Evolutionary conservation across 202 grass and related monocot genomes (phyloP).

Genomic region (Eragrostis tef): DNA sequence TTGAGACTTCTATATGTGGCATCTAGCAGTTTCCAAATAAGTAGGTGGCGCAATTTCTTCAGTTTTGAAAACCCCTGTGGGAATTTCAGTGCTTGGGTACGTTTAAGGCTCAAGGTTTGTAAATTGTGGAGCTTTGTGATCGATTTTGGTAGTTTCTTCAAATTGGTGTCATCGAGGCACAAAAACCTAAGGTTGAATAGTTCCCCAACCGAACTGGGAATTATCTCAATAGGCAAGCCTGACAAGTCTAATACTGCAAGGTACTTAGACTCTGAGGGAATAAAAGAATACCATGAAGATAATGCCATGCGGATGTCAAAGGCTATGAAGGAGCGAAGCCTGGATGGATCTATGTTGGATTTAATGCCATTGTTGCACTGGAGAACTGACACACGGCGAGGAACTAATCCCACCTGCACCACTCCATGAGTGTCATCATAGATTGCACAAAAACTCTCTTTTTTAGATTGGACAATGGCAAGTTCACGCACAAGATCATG

Average conservation of each 20-base stretch:
- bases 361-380: background rate
- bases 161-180: constrained; percentile 29
- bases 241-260: constrained; percentile 39
- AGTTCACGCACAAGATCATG: constrained; percentile 49
- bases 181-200: constrained; percentile 1
- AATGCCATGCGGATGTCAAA: background rate
- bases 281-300: constrained; percentile 2
- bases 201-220: constrained; percentile 35
- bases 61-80: constrained; percentile 32
- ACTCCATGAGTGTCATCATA: constrained; percentile 22
- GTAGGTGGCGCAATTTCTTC: constrained; percentile 7
- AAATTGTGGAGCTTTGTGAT: constrained; percentile 41
- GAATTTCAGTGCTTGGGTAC: background rate
- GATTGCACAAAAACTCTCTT: constrained; percentile 13
- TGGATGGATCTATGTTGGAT: background rate
- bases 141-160: constrained; percentile 28
- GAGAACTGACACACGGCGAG: constrained; percentile 12
- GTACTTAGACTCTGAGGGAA: constrained; percentile 39
- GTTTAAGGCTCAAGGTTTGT: constrained; percentile 40
- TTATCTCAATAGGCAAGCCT: constrained; percentile 1
- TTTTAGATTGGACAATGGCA: constrained; percentile 14
- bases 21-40: constrained; percentile 9
- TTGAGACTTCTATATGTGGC: background rate
- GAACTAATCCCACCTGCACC: background rate
- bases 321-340: constrained; percentile 29